Evolutionary conservation across 768 basidiomycete genomes (phyloP).

Genomic region (Suillus placidus): DNA sequence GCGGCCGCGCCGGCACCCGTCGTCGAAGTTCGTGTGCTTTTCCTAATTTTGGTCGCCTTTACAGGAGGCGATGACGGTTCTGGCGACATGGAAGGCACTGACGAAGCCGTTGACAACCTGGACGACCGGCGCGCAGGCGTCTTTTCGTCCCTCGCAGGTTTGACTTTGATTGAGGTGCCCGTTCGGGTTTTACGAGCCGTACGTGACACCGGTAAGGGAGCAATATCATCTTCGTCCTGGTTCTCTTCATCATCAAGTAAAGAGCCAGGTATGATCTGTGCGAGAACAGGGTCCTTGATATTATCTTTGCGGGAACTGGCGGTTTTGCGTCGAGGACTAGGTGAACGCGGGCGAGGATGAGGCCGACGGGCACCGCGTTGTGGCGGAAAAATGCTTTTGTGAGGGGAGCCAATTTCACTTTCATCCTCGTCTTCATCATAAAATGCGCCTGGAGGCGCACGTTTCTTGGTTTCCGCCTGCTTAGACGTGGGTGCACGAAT

Average conservation of each 20-base stretch:
- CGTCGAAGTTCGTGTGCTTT: constrained; percentile 20
- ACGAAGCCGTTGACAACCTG: constrained; percentile 38
- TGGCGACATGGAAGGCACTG: constrained; percentile 33
- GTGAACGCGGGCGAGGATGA: background rate
- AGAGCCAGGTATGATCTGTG: constrained; percentile 46
- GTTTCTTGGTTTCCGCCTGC: constrained; percentile 27
- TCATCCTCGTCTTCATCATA: constrained; percentile 43
- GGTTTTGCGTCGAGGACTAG: constrained; percentile 8
- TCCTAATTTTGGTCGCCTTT: constrained; percentile 19
- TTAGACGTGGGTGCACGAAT: constrained; percentile 15
- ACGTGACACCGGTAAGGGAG: constrained; percentile 33
- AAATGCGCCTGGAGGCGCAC: constrained; percentile 51
- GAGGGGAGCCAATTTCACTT: constrained; percentile 14
- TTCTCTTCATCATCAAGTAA: constrained; percentile 43
- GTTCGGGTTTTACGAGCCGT: constrained; percentile 16
- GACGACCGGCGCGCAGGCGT: constrained; percentile 42
- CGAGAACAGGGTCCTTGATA: constrained; percentile 17
- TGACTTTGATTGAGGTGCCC: constrained; percentile 18
- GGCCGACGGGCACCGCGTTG: constrained; percentile 8
- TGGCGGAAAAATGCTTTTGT: constrained; percentile 13
- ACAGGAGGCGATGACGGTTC: constrained; percentile 33
- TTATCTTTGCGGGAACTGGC: constrained; percentile 10
- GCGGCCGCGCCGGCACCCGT: constrained; percentile 16
- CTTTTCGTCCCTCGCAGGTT: constrained; percentile 22
- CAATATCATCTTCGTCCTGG: constrained; percentile 34